Base-by-base conservation (phyloP, 2,329 filamentous ascomycete species). In the Stachybotrys elegans region DNA sequence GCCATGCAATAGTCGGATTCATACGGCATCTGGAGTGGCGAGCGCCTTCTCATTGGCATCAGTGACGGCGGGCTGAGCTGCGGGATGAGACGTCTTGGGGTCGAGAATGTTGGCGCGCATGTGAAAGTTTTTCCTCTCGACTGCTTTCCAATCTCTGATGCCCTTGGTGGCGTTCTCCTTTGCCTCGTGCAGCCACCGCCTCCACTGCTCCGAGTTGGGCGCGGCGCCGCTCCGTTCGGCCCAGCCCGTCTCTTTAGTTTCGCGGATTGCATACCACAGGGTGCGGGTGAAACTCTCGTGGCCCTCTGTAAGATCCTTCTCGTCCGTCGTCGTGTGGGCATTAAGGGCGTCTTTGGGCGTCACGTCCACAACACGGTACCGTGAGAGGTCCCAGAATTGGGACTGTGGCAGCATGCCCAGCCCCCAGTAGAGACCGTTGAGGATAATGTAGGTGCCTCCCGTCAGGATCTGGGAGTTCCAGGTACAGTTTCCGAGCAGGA, bases 351-450 rank as follows among this genome's bases (percentile, higher is more conserved):
- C 69, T 0, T 25, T 6, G 0, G 70, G 67, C 1, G 70, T 75
- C 4, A 70, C 50, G 22, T 73, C 66, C 6, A 49, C 36, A 41
- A 65, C 66, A 0, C 66, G 48, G 53, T 81, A 83, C 20, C 72
- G 68, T 6, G 66, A 68, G n/a, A 82, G 59, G 50, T 83, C 75
- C 79, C 79, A 83, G 50, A 80, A 78, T 40, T 63, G 62, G 0
- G 58, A 53, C 21, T 69, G 68, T 0, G 75, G 69, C 19, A 79
- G 47, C 57, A 79, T 59, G 17, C 75, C 72, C 42, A 78, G 65
- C 2, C 65, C 63, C 79, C 79, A 84, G 57, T 82, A 83, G 0
- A 76, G 57, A 9, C 72, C 75, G 47, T 84, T 84, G 40, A 84
- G 67, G 4, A 75, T 49, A 43, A 84, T 76, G 51, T 84, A 84